Evolutionary conservation across 2,329 filamentous ascomycete species (phyloP).

Genomic region (Aspergillus arachidicola): DNA sequence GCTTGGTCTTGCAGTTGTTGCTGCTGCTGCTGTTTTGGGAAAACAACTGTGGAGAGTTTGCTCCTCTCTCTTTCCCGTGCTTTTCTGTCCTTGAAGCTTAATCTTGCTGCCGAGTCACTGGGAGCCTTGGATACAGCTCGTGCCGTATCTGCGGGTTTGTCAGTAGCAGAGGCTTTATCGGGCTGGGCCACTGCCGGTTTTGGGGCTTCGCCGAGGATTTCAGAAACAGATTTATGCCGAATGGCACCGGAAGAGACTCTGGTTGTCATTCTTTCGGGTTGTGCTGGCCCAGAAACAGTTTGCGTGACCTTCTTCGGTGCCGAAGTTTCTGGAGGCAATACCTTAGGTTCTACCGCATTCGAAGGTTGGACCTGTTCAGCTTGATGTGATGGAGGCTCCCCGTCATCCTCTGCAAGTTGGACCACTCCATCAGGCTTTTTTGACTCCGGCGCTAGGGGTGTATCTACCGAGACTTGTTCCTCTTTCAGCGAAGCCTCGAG

Average conservation of each 20-base stretch:
- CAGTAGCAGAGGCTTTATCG: constrained; percentile 42
- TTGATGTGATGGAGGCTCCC: constrained; percentile 18
- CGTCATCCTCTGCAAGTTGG: constrained; percentile 14
- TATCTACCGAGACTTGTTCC: constrained; percentile 14
- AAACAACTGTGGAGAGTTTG: constrained; percentile 74
- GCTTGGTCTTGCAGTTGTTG: constrained; percentile 53
- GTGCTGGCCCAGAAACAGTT: constrained; percentile 29
- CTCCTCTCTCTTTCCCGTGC: constrained; percentile 61
- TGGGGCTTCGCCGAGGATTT: constrained; percentile 67
- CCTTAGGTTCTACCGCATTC: constrained; percentile 18
- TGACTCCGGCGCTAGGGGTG: constrained; percentile 12
- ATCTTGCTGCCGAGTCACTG: constrained; percentile 39
- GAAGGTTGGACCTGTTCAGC: constrained; percentile 16
- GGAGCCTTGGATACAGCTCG: constrained; percentile 19
- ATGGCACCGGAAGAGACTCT: constrained; percentile 71
- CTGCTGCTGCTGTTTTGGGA: constrained; percentile 66
- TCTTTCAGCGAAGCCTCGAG: constrained; percentile 24
- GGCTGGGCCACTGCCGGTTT: constrained; percentile 36
- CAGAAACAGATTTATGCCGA: constrained; percentile 71
- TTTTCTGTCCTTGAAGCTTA: constrained; percentile 53
- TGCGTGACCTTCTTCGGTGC: constrained; percentile 31
- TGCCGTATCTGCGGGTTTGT: constrained; percentile 30
- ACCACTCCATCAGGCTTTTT: constrained; percentile 18
- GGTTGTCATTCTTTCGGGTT: constrained; percentile 64
- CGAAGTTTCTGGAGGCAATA: constrained; percentile 17